Base-by-base conservation (phyloP, 441 rosid genomes). In the Daphne laureola region DNA sequence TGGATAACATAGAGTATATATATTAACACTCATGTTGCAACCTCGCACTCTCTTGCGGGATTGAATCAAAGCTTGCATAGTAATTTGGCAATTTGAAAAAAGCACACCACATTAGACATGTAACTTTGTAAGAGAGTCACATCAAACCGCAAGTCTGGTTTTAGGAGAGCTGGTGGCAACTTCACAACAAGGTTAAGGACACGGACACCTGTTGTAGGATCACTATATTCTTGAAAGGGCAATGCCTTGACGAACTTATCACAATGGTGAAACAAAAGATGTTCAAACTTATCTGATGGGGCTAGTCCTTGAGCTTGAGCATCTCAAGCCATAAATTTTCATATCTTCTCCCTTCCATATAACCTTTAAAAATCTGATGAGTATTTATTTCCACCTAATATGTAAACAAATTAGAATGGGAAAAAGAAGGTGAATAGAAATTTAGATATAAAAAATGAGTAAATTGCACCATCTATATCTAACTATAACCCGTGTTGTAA, bases 221-320 rank as follows among this genome's bases (percentile, higher is more conserved):
- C 84, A 7, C 86, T 65, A 46, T 87, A 90, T 54, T 82, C 90
- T 76, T 83, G 90, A 53, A 81, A 93, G 3, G 97, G 98, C 68
- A 93, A 69, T 8, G 92, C 90, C 12, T 82, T 74, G 46, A 87
- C 76, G 47, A 89, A 89, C 76, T 93, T 97, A 57, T 87, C 95
- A 49, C 88, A 89, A 54, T 93, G 98, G 53, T 97, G 95, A 0
- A 96, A 97, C 67, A 93, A 71, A 55, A 84, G 77, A 59, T 90
- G 81, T 54, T 93, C 97, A 58, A 89, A 93, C 62, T 76, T 78
- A 62, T 93, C 85, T 0, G 87, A 86, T 59, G 98, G 98, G 98
- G 98, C 98, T 96, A 92, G 47, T 92, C 98, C 64, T 93, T 93
- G 7, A 93, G 76, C 82, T 93, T 93, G 55, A 93, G 76, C 93